Conservation (phyloP, 176 grass and related monocot species). For the Zoysia pacifica region DNA sequence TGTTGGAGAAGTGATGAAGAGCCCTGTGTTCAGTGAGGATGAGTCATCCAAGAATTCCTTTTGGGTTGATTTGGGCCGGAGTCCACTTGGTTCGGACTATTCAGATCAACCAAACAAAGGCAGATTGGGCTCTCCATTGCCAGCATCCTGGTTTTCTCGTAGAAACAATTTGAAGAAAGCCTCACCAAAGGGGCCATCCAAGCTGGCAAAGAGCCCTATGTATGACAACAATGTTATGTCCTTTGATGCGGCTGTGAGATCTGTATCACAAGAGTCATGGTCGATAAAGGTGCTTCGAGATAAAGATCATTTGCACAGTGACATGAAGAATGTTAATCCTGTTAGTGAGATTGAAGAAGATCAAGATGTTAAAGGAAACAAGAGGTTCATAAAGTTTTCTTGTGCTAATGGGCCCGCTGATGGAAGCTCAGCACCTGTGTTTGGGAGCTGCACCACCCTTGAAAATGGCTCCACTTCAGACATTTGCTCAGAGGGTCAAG, state of each 20-base stretch:
- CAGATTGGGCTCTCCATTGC: slow-evolving; percentile 79
- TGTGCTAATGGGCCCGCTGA: slow-evolving; percentile 45
- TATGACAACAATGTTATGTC: slow-evolving; percentile 85
- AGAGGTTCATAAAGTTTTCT: slow-evolving; percentile 60
- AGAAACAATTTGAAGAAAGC: slow-evolving; percentile 68
- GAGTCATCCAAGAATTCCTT: slow-evolving; percentile 85
- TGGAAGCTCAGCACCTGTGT: slow-evolving; percentile 51
- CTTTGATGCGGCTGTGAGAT: slow-evolving; percentile 88
- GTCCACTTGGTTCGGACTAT: slow-evolving; percentile 76
- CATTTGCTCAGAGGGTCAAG: slow-evolving; percentile 52
- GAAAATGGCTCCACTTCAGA: slow-evolving; percentile 65
- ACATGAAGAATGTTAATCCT: slow-evolving; percentile 39
- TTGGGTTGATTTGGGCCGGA: slow-evolving; percentile 99
- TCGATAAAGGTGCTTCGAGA: slow-evolving; percentile 55
- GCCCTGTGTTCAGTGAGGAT: slow-evolving; percentile 97
- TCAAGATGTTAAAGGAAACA: slow-evolving; percentile 57
- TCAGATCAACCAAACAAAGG: slow-evolving; percentile 71
- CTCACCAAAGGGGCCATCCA: slow-evolving; percentile 52
- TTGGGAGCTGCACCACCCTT: slow-evolving; percentile 32
- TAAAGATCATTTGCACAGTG: slow-evolving; percentile 52
- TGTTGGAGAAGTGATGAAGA: slow-evolving; percentile 95
- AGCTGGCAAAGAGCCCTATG: slow-evolving; percentile 67
- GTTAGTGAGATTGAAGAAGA: slow-evolving; percentile 93
- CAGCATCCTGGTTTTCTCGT: slow-evolving; percentile 84
- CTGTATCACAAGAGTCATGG: slow-evolving; percentile 74